A percentile compares a stretch with the other conserved stretches of the same genome.
Evolutionary conservation across 2,329 filamentous ascomycete genomes (phyloP).

Genomic region (Hymenoscyphus occultus): DNA sequence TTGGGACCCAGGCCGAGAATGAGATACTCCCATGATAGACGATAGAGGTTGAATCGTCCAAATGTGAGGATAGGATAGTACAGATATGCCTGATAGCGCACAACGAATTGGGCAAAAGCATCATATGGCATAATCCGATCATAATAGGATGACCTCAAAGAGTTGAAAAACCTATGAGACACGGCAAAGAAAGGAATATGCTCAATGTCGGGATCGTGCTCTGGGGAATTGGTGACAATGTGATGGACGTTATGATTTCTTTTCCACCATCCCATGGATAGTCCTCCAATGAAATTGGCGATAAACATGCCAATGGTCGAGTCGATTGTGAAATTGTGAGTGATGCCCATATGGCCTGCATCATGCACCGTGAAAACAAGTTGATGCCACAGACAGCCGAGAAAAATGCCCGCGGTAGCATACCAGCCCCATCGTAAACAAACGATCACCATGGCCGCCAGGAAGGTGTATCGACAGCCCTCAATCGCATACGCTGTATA

Average conservation of each 20-base stretch:
- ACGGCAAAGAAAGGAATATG: slow-evolving; percentile 88
- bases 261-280: slow-evolving; percentile 98
- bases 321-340: slow-evolving; percentile 81
- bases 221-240: slow-evolving; percentile 90
- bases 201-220: slow-evolving; percentile 94
- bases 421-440: slow-evolving; percentile 66
- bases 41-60: slow-evolving; percentile 84
- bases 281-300: slow-evolving; percentile 82
- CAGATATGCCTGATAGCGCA: slow-evolving; percentile 74
- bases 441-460: slow-evolving; percentile 61
- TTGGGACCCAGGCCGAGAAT: slow-evolving; percentile 66
- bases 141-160: slow-evolving; percentile 77
- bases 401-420: slow-evolving; percentile 64
- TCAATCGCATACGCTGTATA: slow-evolving; percentile 79
- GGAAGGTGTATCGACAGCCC: slow-evolving; percentile 63
- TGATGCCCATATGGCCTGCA: slow-evolving; percentile 96
- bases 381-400: slow-evolving; percentile 91
- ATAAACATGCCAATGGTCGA: slow-evolving; percentile 85
- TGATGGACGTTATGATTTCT: slow-evolving; percentile 94
- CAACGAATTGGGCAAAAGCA: slow-evolving; percentile 63
- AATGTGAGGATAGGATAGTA: slow-evolving; percentile 81
- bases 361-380: slow-evolving; percentile 92
- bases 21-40: slow-evolving; percentile 76
- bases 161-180: slow-evolving; percentile 74
- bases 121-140: slow-evolving; percentile 78